Base-by-base conservation (phyloP, 2,329 filamentous ascomycete species). In the Lachnellula willkommii region DNA sequence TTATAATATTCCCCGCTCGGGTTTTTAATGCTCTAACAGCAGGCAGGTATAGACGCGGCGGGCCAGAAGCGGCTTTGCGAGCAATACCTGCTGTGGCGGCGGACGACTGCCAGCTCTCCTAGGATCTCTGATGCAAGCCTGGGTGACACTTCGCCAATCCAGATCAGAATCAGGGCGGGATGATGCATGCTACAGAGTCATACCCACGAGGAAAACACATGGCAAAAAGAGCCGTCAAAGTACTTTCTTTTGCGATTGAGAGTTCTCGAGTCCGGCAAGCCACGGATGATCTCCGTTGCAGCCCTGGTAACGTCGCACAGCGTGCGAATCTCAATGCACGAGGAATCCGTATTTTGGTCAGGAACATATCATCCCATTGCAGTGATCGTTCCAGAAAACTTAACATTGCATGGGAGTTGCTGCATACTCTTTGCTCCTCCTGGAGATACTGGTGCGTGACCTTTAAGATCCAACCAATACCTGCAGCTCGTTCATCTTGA, bases 131-230 rank as follows among this genome's bases (percentile, higher is more conserved):
- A 17, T 51, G 37, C 22, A 51, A 22, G 28, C 20, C 35, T 51
- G 24, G 35, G 24, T 20, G 49, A 7, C 24, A n/a, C 12, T 46
- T 12, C 42, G 15, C 35, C 11, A 42, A 17, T 36, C 35, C 52
- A 40, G 54, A 20, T 47, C 50, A 35, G 52, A 47, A 11, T 40
- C 12, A 24, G 11, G 42, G 43, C 50, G 36, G 48, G 53, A 46
- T n/a, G 35, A 24, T 50, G 42, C 52, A 57, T 53, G 35, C 12
- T 42, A 24, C 47, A 54, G 48, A 54, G n/a, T 35, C 32, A 32
- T 22, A 14, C 50, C 32, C 54, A 45, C 51, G 54, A 52, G 50
- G 47, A 20, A 52, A 53, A 32, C 56, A 58, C 56, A 54, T 60
- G 58, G 58, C 56, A 52, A 49, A 43, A 47, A 32, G 52, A 58